Conservation (phyloP, 1,284 basidiomycete genomes). For the Veloporphyrellus conicus region DNA sequence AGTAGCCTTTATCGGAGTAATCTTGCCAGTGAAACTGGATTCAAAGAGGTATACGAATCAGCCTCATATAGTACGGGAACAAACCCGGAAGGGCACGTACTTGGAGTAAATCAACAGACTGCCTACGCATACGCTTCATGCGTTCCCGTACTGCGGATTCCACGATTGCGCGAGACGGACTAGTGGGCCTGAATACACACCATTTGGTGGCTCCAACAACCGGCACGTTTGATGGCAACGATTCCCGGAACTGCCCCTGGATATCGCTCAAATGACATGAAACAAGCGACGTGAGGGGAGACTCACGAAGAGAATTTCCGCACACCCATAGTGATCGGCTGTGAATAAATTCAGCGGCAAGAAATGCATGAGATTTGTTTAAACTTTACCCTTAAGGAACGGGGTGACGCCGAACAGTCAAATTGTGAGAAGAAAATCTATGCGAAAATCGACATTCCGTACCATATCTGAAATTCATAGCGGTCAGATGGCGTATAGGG, state of each 20-base stretch:
- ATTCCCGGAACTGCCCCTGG: slow-evolving; percentile 64
- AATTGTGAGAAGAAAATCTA: slow-evolving; percentile 20
- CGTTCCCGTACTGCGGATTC: slow-evolving; percentile 67
- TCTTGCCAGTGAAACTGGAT: slow-evolving; percentile 86
- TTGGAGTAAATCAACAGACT: slow-evolving; percentile 67
- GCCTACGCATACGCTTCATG: slow-evolving; percentile 48
- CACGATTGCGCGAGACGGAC: slow-evolving; percentile 54
- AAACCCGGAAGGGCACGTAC: slow-evolving; percentile 32
- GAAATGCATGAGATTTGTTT: background rate
- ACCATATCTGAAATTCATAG: slow-evolving; percentile 57
- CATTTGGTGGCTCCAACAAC: slow-evolving; percentile 75
- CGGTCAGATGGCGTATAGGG: slow-evolving; percentile 1
- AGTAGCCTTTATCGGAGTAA: slow-evolving; percentile 66
- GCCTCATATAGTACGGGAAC: background rate
- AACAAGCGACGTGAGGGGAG: background rate
- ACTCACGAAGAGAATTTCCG: slow-evolving; percentile 73
- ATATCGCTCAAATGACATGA: slow-evolving; percentile 11
- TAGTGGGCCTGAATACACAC: slow-evolving; percentile 65
- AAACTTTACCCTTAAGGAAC: slow-evolving; percentile 19
- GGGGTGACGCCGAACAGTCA: slow-evolving; percentile 2
- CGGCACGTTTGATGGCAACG: slow-evolving; percentile 38
- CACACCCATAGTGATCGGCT: slow-evolving; percentile 81
- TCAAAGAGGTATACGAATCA: slow-evolving; percentile 1
- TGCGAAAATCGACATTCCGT: slow-evolving; percentile 21
- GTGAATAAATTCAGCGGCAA: slow-evolving; percentile 14